Evolutionary conservation across 805 yeast genomes (phyloP).

Genomic region (Wickerhamiella occidentalis): DNA sequence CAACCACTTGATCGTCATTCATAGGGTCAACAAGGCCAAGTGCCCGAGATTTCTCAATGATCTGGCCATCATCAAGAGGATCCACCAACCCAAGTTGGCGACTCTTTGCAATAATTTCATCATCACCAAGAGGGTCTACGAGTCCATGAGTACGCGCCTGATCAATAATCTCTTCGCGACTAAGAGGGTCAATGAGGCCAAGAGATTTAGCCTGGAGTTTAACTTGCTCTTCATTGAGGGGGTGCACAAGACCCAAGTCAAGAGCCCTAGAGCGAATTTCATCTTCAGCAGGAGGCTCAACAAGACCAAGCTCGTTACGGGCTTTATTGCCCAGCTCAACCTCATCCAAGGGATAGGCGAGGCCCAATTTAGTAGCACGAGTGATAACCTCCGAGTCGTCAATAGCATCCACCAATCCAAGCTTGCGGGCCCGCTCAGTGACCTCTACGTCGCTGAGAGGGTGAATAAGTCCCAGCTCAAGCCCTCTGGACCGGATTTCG

Average conservation of each 20-base stretch:
- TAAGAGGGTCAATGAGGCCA: conserved; percentile 13
- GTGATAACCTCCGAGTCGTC: conserved; percentile 5
- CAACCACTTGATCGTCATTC: neutral
- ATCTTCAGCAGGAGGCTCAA: conserved; percentile 12
- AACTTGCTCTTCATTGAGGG: neutral
- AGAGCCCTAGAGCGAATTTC: conserved; percentile 14
- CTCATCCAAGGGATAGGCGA: conserved; percentile 15
- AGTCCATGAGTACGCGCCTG: conserved; percentile 19
- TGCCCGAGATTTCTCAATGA: neutral
- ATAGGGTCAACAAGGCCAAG: conserved; percentile 6
- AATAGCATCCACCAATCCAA: conserved; percentile 19
- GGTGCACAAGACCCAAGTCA: neutral
- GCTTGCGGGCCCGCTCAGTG: conserved; percentile 19
- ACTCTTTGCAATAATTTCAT: neutral
- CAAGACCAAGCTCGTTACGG: conserved; percentile 5
- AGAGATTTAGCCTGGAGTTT: neutral
- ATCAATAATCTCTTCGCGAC: conserved; percentile 14
- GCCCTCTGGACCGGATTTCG: conserved; percentile 47
- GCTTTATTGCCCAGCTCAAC: conserved; percentile 12
- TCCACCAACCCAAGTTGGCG: conserved; percentile 14
- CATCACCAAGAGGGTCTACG: conserved; percentile 9
- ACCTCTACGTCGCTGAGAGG: conserved; percentile 46
- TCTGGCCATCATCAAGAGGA: conserved; percentile 3
- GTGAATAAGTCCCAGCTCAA: conserved; percentile 56
- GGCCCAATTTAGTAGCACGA: conserved; percentile 11